phyloP scores from a whole-genome alignment of 306 rosid species.

The Alnus rubra region DNA sequence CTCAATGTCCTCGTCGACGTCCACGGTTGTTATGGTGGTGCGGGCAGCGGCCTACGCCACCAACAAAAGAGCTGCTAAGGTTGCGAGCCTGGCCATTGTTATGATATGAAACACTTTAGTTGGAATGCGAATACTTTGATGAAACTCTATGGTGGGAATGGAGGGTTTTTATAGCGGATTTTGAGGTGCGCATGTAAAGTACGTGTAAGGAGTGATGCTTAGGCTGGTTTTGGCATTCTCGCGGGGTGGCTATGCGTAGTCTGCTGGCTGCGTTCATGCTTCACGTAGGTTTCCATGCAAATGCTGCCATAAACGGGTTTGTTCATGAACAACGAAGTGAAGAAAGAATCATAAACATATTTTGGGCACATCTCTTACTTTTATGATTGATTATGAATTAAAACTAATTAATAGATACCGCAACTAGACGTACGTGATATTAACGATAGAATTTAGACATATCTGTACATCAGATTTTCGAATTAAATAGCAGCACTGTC shows the following conservation, averaged over 20 bases:
- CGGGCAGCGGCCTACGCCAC: neutral
- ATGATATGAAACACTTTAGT: too few species aligned
- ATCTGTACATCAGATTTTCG: too few species aligned
- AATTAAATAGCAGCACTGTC: too few species aligned
- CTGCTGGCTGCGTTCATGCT: neutral
- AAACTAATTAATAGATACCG: too few species aligned
- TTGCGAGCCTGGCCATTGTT: neutral
- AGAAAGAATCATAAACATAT: too few species aligned
- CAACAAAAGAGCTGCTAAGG: neutral
- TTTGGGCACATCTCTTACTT: too few species aligned
- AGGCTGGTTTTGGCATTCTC: neutral
- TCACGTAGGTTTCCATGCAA: neutral
- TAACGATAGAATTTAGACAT: too few species aligned
- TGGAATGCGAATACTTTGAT: neutral
- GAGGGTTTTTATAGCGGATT: neutral
- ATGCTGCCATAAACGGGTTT: neutral
- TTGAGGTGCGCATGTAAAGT: constrained; percentile 16
- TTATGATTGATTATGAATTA: too few species aligned
- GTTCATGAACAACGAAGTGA: too few species aligned
- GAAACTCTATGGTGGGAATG: neutral
- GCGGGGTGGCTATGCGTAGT: neutral
- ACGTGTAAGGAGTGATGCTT: constrained; percentile 5
- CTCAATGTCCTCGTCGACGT: neutral
- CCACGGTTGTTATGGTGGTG: neutral
- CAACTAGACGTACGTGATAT: too few species aligned